Conservation (phyloP, 108 stramenopile species). For the Mediolabrus comicus region DNA sequence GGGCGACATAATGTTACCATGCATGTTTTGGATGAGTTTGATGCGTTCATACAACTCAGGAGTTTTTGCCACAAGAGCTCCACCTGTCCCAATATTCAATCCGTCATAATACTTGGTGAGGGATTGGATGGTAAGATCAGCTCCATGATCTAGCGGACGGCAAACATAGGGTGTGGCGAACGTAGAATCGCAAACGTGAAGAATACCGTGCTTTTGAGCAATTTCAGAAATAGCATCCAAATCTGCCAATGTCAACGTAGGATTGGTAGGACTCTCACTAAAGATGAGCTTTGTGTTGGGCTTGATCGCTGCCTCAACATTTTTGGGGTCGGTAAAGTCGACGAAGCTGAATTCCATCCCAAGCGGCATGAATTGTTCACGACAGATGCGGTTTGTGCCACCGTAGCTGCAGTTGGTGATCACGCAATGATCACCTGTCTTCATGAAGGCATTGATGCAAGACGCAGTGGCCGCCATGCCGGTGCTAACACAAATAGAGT, state of each 20-base stretch:
- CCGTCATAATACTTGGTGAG: conserved; percentile 85
- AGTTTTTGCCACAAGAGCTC: conserved; percentile 66
- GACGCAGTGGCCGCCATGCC: conserved; percentile 84
- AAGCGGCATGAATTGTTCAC: conserved; percentile 63
- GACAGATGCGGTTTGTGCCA: conserved; percentile 79
- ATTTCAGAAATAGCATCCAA: conserved; percentile 64
- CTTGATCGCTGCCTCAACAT: conserved; percentile 63
- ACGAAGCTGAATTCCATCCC: conserved; percentile 78
- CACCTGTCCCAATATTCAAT: conserved; percentile 82
- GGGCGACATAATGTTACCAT: conserved; percentile 83
- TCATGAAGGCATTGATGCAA: conserved; percentile 78
- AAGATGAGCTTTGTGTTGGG: conserved; percentile 84
- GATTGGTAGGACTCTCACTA: conserved; percentile 80
- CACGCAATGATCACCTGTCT: conserved; percentile 80
- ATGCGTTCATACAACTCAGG: conserved; percentile 67
- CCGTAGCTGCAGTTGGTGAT: conserved; percentile 86
- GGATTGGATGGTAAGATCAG: conserved; percentile 76
- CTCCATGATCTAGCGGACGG: conserved; percentile 68
- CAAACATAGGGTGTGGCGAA: conserved; percentile 77
- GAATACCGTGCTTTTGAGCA: conserved; percentile 56
- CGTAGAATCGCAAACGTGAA: conserved; percentile 77
- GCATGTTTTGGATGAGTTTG: conserved; percentile 79
- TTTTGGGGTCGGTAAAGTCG: conserved; percentile 69
- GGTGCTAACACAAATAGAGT: conserved; percentile 69
- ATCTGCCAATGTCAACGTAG: conserved; percentile 72